A percentile compares a stretch with the other conserved stretches of the same genome.
phyloP scores from a whole-genome alignment of 2,329 filamentous ascomycete genomes.

The Cytospora piceicola region DNA sequence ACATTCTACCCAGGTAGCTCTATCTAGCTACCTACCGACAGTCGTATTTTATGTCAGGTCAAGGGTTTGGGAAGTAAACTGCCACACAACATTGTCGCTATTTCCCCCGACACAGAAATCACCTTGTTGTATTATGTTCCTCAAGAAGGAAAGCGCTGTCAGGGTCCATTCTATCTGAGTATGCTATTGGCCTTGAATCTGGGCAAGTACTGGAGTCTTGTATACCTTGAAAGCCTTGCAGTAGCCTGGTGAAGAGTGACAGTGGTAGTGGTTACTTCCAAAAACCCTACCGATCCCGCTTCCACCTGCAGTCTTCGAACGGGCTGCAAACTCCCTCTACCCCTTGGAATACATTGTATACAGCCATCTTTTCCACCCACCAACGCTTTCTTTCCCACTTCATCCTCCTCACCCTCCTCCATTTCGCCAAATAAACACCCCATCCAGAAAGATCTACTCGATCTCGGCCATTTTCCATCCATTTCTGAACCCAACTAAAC shows the following conservation, averaged over 20 bases:
- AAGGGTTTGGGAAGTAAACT: neutral
- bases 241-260: constrained; percentile 2
- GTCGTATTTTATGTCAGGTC: neutral
- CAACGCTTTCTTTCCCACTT: constrained; percentile 26
- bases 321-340: constrained; percentile 1
- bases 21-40: no score
- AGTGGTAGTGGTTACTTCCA: constrained; percentile 20
- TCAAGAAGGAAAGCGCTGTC: constrained; percentile 14
- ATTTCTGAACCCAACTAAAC: constrained; percentile 23
- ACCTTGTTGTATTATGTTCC: neutral
- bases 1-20: no score
- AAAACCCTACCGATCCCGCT: constrained; percentile 13
- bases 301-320: constrained; percentile 16
- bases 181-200: no score
- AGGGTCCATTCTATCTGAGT: neutral
- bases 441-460: constrained; percentile 25
- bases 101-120: neutral
- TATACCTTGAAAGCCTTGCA: neutral
- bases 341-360: constrained; percentile 14
- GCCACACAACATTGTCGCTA: neutral
- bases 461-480: constrained; percentile 29
- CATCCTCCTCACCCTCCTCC: neutral
- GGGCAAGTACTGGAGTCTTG: constrained; percentile 7
- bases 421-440: constrained; percentile 10
- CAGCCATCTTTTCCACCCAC: constrained; percentile 9